Conservation (phyloP, 2,329 filamentous ascomycete species). For the Pyrenophora seminiperda region DNA sequence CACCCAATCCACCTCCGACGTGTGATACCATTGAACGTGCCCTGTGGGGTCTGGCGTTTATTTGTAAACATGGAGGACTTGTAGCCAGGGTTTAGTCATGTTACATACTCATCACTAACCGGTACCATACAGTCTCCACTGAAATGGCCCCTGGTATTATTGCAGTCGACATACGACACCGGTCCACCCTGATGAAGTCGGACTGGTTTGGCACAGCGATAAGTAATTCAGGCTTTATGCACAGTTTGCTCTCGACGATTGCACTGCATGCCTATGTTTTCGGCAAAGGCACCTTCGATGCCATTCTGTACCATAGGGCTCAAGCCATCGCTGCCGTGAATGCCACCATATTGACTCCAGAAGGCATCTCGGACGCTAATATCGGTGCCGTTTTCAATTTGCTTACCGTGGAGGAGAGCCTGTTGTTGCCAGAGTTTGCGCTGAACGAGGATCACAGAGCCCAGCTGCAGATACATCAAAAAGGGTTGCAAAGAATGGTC, state of each 20-base stretch:
- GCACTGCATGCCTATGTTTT: conserved; percentile 44
- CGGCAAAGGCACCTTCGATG: conserved; percentile 38
- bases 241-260: conserved; percentile 45
- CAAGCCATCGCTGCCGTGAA: conserved; percentile 44
- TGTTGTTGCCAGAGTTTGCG: conserved; percentile 32
- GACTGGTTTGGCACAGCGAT: conserved; percentile 47
- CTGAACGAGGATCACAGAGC: conserved; percentile 37
- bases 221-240: conserved; percentile 46
- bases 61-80: too few species aligned
- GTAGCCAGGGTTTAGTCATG: not conserved
- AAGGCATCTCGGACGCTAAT: conserved; percentile 45
- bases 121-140: conserved; percentile 31
- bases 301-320: conserved; percentile 42
- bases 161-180: conserved; percentile 44
- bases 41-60: not conserved
- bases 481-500: conserved; percentile 44
- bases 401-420: conserved; percentile 43
- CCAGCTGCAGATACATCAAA: conserved; percentile 42
- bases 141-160: conserved; percentile 47
- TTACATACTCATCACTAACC: conserved; percentile 24
- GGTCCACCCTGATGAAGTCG: conserved; percentile 43
- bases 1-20: not conserved
- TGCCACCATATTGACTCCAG: conserved; percentile 35
- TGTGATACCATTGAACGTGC: too few species aligned
- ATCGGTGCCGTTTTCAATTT: conserved; percentile 49